A percentile compares a stretch with the other conserved stretches of the same genome.
Evolutionary conservation across 2,329 filamentous ascomycete species (phyloP).

Genomic region (Penicillium sp.): DNA sequence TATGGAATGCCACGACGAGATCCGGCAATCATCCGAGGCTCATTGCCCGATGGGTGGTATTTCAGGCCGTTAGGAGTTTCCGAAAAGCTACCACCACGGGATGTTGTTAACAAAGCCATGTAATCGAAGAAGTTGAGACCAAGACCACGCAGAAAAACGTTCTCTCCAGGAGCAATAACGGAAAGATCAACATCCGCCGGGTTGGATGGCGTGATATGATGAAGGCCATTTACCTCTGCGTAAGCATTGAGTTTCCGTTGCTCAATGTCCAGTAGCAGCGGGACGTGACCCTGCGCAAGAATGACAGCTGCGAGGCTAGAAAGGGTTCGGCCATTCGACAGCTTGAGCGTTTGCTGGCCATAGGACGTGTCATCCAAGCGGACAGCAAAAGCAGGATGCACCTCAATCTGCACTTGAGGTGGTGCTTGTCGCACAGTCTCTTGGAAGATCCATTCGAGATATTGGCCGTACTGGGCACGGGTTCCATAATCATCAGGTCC

Average conservation of each 20-base stretch:
- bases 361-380: not conserved
- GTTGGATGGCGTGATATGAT: not conserved
- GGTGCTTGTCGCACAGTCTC: not conserved
- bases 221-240: not conserved
- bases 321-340: not conserved
- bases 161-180: not conserved
- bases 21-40: not conserved
- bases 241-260: not conserved
- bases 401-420: not conserved
- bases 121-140: not conserved
- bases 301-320: not conserved
- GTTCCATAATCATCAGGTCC: not conserved
- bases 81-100: not conserved
- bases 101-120: not conserved
- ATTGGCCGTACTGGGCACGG: not conserved
- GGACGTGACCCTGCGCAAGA: not conserved
- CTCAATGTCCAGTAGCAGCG: not conserved
- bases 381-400: not conserved
- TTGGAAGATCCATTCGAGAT: not conserved
- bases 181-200: not conserved
- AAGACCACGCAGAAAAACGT: not conserved
- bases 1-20: not conserved
- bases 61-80: not conserved
- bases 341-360: not conserved
- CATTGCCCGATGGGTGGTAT: not conserved